Conservation (phyloP, 805 yeast species). For the Saccharomycopsis lassenensis region DNA sequence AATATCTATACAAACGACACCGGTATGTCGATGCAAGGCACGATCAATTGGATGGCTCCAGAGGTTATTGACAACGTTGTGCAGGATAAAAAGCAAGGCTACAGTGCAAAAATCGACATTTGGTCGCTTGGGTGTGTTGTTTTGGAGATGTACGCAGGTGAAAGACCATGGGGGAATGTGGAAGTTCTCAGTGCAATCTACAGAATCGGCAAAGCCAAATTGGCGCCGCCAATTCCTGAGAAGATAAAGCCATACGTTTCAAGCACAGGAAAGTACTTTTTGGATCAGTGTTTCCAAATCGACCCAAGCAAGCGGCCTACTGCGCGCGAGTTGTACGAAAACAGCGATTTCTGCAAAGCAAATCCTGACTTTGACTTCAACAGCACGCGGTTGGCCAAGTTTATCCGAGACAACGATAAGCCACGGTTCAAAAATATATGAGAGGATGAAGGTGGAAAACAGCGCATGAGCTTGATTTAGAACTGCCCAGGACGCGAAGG, state of each 20-base stretch:
- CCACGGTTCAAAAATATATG: too few species aligned
- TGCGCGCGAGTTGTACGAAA: constrained; percentile 49
- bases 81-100: constrained; percentile 71
- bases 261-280: constrained; percentile 52
- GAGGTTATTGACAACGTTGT: constrained; percentile 85
- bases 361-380: constrained; percentile 23
- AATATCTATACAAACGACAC: constrained; percentile 86
- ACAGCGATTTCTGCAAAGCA: constrained; percentile 27
- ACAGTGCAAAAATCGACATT: constrained; percentile 94
- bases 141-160: constrained; percentile 94
- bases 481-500: too few species aligned
- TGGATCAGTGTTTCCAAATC: constrained; percentile 62
- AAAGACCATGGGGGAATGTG: constrained; percentile 93
- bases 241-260: constrained; percentile 62
- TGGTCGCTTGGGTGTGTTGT: constrained; percentile 99
- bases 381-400: constrained; percentile 22
- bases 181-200: constrained; percentile 94
- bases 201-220: constrained; percentile 72
- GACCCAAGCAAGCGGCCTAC: constrained; percentile 88
- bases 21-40: constrained; percentile 97
- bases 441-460: too few species aligned
- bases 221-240: constrained; percentile 95
- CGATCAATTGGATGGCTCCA: constrained; percentile 99
- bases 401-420: constrained; percentile 11
- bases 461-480: too few species aligned